Conservation (phyloP, 2,329 filamentous ascomycete genomes). For the Coniochaeta prunicola region DNA sequence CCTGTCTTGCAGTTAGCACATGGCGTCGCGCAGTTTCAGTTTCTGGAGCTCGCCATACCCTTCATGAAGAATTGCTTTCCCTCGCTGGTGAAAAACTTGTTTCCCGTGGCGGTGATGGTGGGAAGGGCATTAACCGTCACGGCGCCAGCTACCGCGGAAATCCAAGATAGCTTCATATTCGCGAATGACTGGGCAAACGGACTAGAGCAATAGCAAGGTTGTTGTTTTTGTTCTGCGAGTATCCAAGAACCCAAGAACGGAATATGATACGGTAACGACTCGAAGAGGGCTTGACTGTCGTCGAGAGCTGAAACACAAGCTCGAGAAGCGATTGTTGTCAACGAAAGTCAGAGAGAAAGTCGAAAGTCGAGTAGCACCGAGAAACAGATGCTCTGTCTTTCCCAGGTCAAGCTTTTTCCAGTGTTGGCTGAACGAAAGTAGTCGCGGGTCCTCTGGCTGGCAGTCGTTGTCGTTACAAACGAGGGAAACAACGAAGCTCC, state of each 20-base stretch:
- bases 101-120: constrained; percentile 52
- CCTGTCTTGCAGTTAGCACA: constrained; percentile 36
- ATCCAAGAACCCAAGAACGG: background rate
- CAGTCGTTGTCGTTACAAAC: background rate
- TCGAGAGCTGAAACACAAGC: background rate
- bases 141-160: constrained; percentile 25
- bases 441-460: background rate
- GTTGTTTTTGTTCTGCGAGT: background rate
- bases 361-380: background rate
- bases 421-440: background rate
- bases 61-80: constrained; percentile 81
- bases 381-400: background rate
- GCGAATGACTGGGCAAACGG: background rate
- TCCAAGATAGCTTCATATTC: constrained; percentile 30
- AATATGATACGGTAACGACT: background rate
- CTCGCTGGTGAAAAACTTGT: constrained; percentile 79
- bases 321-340: background rate
- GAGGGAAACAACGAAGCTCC: background rate
- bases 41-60: constrained; percentile 39
- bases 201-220: background rate
- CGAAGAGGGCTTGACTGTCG: background rate
- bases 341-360: background rate
- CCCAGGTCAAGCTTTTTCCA: background rate
- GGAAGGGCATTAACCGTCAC: constrained; percentile 32
- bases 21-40: background rate